Base-by-base conservation (phyloP, 2,329 filamentous ascomycete species). In the Alternaria incomplexa region DNA sequence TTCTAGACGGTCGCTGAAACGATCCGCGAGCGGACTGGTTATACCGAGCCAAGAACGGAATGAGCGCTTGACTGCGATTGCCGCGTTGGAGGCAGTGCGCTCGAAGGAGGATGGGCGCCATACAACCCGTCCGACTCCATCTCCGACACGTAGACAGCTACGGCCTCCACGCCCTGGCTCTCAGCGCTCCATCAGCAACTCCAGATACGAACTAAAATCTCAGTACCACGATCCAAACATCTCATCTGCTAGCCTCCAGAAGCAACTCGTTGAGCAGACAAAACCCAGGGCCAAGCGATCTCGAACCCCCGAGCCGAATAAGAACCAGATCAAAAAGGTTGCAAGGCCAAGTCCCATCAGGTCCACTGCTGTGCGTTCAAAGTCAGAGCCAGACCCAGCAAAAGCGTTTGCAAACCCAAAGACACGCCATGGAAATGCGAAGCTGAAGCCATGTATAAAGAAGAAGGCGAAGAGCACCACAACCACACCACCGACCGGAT, bases 401-500 rank as follows among this genome's bases (percentile, higher is more conserved):
- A 54, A 59, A 12, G 10, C 22, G 6, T 57, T 26, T 9, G 50
- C 22, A 11, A 32, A 64, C 13, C 28, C 58, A 9, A 61, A 55
- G 43, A 58, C 32, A 13, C 17, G 51, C 12, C 32, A 17, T 17
- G 22, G 46, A 6, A 47, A 62, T 6, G 43, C 55, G 32, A 68
- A 70, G 11, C 58, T 75, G n/a, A 77, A 75, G 61, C 64, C 74
- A 6, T 77, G 73, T 47, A 62, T 77, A 47, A 77, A 73, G 51
- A 63, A 62, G 22, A 69, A 71, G 32, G 67, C 73, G 2, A 68
- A 71, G n/a, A 77, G 72, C 43, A 62, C 65, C 4, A 52, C 67
- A 4, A 63, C 63, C 15, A 71, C 66, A 8, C 69, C 73, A 10
- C 64, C 68, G 1, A 56, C 51, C 15, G 70, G 51, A 22, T 4